Evolutionary conservation across 257 asterid species (phyloP).

Genomic region (Ocimum tenuiflorum): DNA sequence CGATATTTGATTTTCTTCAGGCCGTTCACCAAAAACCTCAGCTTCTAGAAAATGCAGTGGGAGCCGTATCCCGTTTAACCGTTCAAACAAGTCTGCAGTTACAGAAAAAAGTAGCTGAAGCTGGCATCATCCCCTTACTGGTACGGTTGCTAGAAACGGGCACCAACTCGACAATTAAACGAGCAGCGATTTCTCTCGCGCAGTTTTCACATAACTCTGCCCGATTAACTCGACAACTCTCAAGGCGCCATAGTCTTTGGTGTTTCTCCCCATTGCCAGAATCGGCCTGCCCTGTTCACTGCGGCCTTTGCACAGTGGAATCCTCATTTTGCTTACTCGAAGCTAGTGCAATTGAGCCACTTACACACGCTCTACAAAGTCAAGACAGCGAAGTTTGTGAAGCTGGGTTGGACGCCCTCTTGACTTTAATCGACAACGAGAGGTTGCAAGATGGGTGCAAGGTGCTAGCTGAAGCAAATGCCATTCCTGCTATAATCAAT

Average conservation of each 20-base stretch:
- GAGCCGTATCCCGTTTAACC: slow-evolving; percentile 52
- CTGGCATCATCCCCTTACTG: slow-evolving; percentile 34
- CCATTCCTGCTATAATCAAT: slow-evolving; percentile 39
- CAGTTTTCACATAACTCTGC: slow-evolving; percentile 48
- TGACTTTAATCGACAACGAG: slow-evolving; percentile 43
- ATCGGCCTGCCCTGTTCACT: slow-evolving; percentile 44
- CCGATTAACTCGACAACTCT: slow-evolving; percentile 31
- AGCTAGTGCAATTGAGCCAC: slow-evolving; percentile 44
- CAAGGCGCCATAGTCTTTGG: slow-evolving; percentile 39
- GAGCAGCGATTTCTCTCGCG: slow-evolving; percentile 43
- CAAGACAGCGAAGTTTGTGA: slow-evolving; percentile 41
- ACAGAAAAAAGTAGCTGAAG: slow-evolving; percentile 54
- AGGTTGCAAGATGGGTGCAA: slow-evolving; percentile 46
- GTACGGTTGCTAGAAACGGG: slow-evolving; percentile 44
- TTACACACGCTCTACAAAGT: slow-evolving; percentile 38
- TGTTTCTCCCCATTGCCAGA: slow-evolving; percentile 47
- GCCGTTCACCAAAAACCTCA: slow-evolving; percentile 21
- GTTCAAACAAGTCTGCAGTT: slow-evolving; percentile 22
- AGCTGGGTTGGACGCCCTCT: slow-evolving; percentile 62
- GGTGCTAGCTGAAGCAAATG: slow-evolving; percentile 44
- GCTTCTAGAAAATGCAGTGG: slow-evolving; percentile 42
- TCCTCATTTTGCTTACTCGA: slow-evolving; percentile 55
- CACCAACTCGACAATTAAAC: slow-evolving; percentile 30
- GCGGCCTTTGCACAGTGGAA: slow-evolving; percentile 39
- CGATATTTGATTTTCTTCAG: slow-evolving; percentile 28